Percentiles rank a stretch among this genome's conserved stretches.
Evolutionary conservation across 192 early-diverging fungal genomes (phyloP).

Genomic region (Jimgerdemannia lactiflua): DNA sequence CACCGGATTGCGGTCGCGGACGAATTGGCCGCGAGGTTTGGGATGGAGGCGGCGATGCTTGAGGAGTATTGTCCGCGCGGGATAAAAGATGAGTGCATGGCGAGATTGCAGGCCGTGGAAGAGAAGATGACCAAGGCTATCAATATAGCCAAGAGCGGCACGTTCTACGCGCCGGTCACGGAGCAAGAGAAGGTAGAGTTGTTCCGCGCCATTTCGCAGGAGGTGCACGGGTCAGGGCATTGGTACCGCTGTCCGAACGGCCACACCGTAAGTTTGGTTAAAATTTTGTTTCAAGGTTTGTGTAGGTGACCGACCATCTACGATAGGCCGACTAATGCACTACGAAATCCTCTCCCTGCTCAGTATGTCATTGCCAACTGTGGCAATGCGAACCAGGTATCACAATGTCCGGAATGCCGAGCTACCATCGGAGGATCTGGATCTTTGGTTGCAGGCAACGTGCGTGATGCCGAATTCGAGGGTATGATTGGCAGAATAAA

Average conservation of each 20-base stretch:
- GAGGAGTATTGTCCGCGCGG: slow-evolving; percentile 3
- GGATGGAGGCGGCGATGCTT: neutral
- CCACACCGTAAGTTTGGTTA: slow-evolving; percentile 26
- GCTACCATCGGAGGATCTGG: no score
- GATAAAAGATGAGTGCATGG: slow-evolving; percentile 11
- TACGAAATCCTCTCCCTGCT: no score
- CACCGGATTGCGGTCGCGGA: neutral
- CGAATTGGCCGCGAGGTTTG: slow-evolving; percentile 1
- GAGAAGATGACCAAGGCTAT: slow-evolving; percentile 12
- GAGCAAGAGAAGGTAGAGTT: slow-evolving; percentile 28
- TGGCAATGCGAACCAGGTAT: no score
- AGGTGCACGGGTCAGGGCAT: slow-evolving; percentile 28
- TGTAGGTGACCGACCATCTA: no score
- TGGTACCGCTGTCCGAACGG: slow-evolving; percentile 47
- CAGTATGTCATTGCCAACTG: no score
- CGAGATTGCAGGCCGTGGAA: slow-evolving; percentile 2
- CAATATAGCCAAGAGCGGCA: slow-evolving; percentile 3
- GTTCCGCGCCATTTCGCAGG: slow-evolving; percentile 21
- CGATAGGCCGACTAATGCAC: no score
- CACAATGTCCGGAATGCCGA: no score
- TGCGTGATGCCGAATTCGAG: no score
- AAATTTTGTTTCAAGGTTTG: no score
- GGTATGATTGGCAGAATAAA: no score
- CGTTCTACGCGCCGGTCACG: slow-evolving; percentile 9
- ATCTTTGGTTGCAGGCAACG: no score